A percentile compares a stretch with the other conserved stretches of the same genome.
phyloP scores from a whole-genome alignment of 148 eudicot genomes.

The Simmondsia chinensis region DNA sequence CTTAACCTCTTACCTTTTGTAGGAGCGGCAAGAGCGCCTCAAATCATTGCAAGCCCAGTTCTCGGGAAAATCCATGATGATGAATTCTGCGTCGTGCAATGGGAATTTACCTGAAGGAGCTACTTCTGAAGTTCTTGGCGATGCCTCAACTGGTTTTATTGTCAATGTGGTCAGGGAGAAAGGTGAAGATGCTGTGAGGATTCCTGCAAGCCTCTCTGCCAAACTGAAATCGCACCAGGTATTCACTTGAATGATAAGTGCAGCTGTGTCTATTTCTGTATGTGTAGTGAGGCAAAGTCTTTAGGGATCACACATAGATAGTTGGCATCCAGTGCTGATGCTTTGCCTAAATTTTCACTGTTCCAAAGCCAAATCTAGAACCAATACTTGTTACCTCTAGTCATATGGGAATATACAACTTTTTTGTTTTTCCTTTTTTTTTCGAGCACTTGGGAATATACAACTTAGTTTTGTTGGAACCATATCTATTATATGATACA shows the following conservation, averaged over 20 bases:
- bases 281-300: too few relatives aligned
- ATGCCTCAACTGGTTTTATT: conserved; percentile 66
- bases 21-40: conserved; percentile 97
- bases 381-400: too few relatives aligned
- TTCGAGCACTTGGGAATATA: too few relatives aligned
- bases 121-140: conserved; percentile 69
- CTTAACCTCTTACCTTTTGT: conserved; percentile 5
- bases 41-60: conserved; percentile 73
- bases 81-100: conserved; percentile 26
- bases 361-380: too few relatives aligned
- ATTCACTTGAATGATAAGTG: background rate
- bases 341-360: too few relatives aligned
- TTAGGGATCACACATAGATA: too few relatives aligned
- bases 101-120: conserved; percentile 54
- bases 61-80: conserved; percentile 44
- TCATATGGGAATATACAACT: too few relatives aligned
- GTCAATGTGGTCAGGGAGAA: conserved; percentile 89
- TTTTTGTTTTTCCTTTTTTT: too few relatives aligned
- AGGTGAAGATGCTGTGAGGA: conserved; percentile 88
- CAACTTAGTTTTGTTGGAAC: too few relatives aligned
- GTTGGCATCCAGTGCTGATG: too few relatives aligned
- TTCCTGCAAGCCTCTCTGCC: conserved; percentile 85
- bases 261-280: background rate
- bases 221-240: conserved; percentile 93
- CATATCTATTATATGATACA: background rate